Evolutionary conservation across 345 rosid species (phyloP), one percentile per base, ranked within the genome.

Genomic region (Salix koriyanagi): DNA sequence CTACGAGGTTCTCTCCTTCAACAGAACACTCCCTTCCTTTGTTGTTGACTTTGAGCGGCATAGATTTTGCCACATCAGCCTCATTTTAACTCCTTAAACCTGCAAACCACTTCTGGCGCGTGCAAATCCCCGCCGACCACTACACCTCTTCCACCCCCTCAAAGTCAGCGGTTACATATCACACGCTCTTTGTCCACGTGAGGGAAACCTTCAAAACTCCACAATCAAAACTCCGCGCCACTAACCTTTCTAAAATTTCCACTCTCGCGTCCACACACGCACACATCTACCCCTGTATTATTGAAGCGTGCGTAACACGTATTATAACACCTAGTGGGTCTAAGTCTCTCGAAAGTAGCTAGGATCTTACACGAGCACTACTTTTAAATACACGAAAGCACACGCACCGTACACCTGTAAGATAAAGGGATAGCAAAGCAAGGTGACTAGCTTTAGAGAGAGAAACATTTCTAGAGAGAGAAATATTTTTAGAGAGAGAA

Each of bases 321-420:
- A 7, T 67, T 16, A 2, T 5, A 5, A 36, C 0, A 14, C 10
- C 8, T 2, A 32, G 44, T 58, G 74, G 46, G 79, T 76, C 65
- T 18, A 58, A 56, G 15, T 10, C 21, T 25, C 62, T 58, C 11
- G 15, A 58, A 58, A 58, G 64, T 58, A n/a, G 28, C 16, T 46
- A 46, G 52, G 18, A 46, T 46, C 52, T 14, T 15, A 14, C 54
- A 18, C 76, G 21, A 32, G 7, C 79, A 76, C 73, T 42, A 26
- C 74, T 67, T 74, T 61, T 67, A 32, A 19, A 72, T 48, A 72
- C 77, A 60, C 80, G 80, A 25, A 69, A 28, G 80, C 78, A 76
- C 60, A 65, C 21, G 44, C 37, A 71, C 83, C 84, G 84, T 77
- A 74, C 84, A 81, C 78, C 84, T 77, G 84, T 81, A 74, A 70